These are phyloP conservation scores for Schwanniomyces sp. DNA, from an alignment of 805 yeast genomes.

Conservation along the genomic window DNA sequence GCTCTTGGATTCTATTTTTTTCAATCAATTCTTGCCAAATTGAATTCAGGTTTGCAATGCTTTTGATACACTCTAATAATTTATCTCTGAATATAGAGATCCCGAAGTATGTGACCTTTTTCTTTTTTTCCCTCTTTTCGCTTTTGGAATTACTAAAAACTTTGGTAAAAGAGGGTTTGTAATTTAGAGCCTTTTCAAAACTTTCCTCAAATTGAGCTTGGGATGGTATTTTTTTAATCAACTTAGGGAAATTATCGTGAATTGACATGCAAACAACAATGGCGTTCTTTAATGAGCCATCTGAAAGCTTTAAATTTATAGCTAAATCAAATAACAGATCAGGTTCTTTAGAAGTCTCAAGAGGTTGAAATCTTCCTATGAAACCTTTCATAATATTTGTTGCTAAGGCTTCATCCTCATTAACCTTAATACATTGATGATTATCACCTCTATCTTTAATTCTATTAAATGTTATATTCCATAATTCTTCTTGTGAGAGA, in stretches of 20 bases:
- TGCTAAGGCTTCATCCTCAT: conserved; percentile 49
- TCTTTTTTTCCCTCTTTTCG: not conserved
- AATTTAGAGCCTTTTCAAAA: conserved; percentile 50
- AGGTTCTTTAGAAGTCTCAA: conserved; percentile 48
- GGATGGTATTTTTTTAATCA: conserved; percentile 37
- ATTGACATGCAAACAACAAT: conserved; percentile 40
- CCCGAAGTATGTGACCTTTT: conserved; percentile 47
- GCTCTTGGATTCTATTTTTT: conserved; percentile 43
- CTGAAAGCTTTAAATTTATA: conserved; percentile 52
- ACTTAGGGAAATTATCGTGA: conserved; percentile 26
- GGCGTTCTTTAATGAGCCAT: conserved; percentile 49
- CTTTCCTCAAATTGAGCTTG: conserved; percentile 45
- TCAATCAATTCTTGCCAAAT: conserved; percentile 26
- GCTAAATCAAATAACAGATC: conserved; percentile 68
- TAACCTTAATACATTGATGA: conserved; percentile 76
- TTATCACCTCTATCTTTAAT: conserved; percentile 76
- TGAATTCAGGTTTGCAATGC: conserved; percentile 4
- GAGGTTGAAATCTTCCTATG: conserved; percentile 63
- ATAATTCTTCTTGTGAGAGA: conserved; percentile 32
- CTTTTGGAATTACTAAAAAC: conserved; percentile 21
- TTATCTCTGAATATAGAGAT: conserved; percentile 28
- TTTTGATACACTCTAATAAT: conserved; percentile 2
- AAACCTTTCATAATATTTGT: conserved; percentile 73
- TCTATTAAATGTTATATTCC: conserved; percentile 57
- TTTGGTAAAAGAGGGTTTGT: conserved; percentile 50